Conservation (phyloP, 2,329 filamentous ascomycete species). For the Camillea tinctor region DNA sequence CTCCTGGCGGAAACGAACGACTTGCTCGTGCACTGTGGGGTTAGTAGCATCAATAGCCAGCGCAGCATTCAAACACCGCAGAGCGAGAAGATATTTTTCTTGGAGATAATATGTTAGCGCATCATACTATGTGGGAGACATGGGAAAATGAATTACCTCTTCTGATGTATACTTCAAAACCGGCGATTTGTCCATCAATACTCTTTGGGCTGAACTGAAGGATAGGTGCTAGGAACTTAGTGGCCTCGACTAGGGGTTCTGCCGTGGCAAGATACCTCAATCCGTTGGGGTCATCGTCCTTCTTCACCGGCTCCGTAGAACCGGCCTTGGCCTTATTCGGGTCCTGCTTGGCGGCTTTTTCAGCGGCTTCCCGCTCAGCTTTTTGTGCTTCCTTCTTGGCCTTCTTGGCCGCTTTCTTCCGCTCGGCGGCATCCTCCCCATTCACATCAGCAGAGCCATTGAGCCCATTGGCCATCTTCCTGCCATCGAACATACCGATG, state of each 20-base stretch:
- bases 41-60: constrained; percentile 66
- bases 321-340: constrained; percentile 72
- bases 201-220: constrained; percentile 80
- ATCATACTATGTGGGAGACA: not conserved
- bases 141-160: constrained; percentile 61
- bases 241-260: constrained; percentile 80
- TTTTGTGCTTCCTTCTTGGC: constrained; percentile 77
- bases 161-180: constrained; percentile 87
- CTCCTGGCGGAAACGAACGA: constrained; percentile 65
- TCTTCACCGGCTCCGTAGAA: constrained; percentile 73
- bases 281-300: constrained; percentile 85
- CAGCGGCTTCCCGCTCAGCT: constrained; percentile 74
- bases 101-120: constrained; percentile 17
- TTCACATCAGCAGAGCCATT: constrained; percentile 50
- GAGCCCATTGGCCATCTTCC: constrained; percentile 61
- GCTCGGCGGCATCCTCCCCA: constrained; percentile 62
- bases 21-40: constrained; percentile 73
- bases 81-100: constrained; percentile 86
- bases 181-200: constrained; percentile 77
- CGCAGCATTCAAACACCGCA: constrained; percentile 79
- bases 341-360: constrained; percentile 76
- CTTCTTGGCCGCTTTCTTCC: constrained; percentile 88
- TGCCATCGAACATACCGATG: constrained; percentile 73
- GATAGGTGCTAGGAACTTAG: constrained; percentile 80
- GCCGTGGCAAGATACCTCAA: constrained; percentile 75